Percentiles rank a stretch among this genome's conserved stretches.
Conservation (phyloP, 1,139 yeast species). For the Debaryomycetaceae sp. region DNA sequence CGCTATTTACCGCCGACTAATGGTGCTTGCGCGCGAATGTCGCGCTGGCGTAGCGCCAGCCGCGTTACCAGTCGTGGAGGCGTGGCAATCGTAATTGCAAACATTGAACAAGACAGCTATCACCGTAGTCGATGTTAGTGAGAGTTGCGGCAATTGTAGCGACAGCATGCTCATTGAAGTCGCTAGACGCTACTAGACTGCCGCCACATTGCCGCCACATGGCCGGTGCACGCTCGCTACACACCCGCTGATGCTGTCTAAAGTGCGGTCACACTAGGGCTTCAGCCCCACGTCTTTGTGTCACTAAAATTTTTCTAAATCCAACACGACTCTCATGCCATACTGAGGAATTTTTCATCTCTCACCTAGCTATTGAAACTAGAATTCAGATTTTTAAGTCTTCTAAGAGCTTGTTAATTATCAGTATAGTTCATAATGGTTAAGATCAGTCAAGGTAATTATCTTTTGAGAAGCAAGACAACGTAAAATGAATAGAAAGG, state of each 20-base stretch:
- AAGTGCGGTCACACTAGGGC: constrained; percentile 14
- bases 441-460: constrained; percentile 62
- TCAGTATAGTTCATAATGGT: constrained; percentile 41
- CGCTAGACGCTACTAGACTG: too few species aligned
- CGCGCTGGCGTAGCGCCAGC: too few species aligned
- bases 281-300: constrained; percentile 14
- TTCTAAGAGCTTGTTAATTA: constrained; percentile 5
- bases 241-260: not conserved
- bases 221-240: too few species aligned
- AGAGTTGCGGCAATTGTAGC: too few species aligned
- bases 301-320: constrained; percentile 2
- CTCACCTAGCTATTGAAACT: constrained; percentile 4
- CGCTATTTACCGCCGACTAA: too few species aligned
- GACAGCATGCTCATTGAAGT: too few species aligned
- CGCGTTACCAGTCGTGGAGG: too few species aligned
- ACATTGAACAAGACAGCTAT: too few species aligned
- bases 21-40: too few species aligned
- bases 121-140: too few species aligned
- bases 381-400: constrained; percentile 4
- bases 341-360: constrained; percentile 9
- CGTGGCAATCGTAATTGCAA: too few species aligned
- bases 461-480: constrained; percentile 6
- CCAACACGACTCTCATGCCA: not conserved
- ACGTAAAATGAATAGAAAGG: not conserved
- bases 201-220: too few species aligned